phyloP scores from a whole-genome alignment of 2,329 filamentous ascomycete genomes.

The Fusarium oligoseptatum region DNA sequence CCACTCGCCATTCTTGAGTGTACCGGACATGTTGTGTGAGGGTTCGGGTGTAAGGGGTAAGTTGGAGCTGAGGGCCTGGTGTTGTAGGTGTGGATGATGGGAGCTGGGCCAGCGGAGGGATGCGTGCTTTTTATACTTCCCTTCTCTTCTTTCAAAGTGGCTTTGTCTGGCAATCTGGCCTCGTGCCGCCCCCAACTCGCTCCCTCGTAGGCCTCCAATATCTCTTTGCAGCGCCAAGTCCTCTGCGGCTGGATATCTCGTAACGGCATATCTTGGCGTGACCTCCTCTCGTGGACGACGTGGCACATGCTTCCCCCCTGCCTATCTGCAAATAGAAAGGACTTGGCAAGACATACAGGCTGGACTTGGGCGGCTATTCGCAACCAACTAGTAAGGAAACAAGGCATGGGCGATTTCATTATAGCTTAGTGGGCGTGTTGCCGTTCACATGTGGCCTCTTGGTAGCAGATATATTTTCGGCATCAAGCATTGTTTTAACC shows the following conservation, averaged over 20 bases:
- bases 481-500: neutral
- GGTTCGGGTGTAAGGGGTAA: neutral
- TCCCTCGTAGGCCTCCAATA: neutral
- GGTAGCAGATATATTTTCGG: too few relatives aligned
- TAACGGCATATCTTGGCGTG: neutral
- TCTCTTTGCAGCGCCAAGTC: neutral
- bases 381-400: neutral
- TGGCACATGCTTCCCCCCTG: neutral
- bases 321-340: neutral
- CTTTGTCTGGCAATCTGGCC: neutral
- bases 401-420: neutral
- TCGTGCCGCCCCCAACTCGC: neutral
- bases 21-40: slow-evolving; percentile 42
- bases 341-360: neutral
- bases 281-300: neutral
- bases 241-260: neutral
- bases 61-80: neutral
- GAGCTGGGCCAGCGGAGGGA: neutral
- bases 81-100: neutral
- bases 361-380: neutral
- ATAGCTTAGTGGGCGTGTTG: neutral
- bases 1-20: slow-evolving; percentile 23
- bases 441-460: neutral
- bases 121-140: neutral
- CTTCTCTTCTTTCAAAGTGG: too few relatives aligned